Base-by-base conservation (phyloP, 2,329 filamentous ascomycete genomes). In the Aspergillus caelatus region DNA sequence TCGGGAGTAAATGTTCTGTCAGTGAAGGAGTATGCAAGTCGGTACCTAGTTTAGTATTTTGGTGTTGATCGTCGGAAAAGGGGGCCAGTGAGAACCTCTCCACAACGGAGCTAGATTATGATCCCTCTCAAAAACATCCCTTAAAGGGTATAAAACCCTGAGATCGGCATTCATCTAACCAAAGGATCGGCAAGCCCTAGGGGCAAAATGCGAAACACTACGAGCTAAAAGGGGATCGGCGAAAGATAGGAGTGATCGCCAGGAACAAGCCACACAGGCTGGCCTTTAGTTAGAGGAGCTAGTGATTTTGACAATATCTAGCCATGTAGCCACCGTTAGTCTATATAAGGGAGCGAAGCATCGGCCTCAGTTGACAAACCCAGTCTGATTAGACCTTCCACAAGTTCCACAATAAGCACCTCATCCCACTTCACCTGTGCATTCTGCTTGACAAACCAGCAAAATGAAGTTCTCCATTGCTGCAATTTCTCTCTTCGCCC, bases 1-100 rank as follows among this genome's bases (percentile, higher is more conserved):
- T 75, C 82, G 43, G 81, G 80, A 0, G 83, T 89, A 1, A 52
- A 16, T 4, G 60, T 59, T 4, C 54, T 58, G 32, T 69, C 66
- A 6, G 70, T 66, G n/a, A 63, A 72, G 57, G 68, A 71, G 46
- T 73, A 62, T 63, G 64, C 62, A 48, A 71, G 73, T 68, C 52
- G 19, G 9, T 21, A 54, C n/a, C 52, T 54, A 26, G 39, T 62
- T 57, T 57, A 63, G 21, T 36, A 57, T 52, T 9, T 9, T 16
- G n/a, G 45, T 16, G 2, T 16, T 28, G 21, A 46, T 41, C 39
- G 8, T 9, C 39, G 16, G 16, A 3, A n/a, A 41, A 41, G n/a
- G 39, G 39, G 39, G 39, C 39, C 39, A n/a, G 8, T 41, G 16
- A 41, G 39, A 41, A 4, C 0, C 5, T 9, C 16, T 19, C 19